A percentile compares a stretch with the other conserved stretches of the same genome.
These are phyloP conservation scores for Penicillium sp. DNA, from an alignment of 2,329 filamentous ascomycete species.

Conservation along the genomic window DNA sequence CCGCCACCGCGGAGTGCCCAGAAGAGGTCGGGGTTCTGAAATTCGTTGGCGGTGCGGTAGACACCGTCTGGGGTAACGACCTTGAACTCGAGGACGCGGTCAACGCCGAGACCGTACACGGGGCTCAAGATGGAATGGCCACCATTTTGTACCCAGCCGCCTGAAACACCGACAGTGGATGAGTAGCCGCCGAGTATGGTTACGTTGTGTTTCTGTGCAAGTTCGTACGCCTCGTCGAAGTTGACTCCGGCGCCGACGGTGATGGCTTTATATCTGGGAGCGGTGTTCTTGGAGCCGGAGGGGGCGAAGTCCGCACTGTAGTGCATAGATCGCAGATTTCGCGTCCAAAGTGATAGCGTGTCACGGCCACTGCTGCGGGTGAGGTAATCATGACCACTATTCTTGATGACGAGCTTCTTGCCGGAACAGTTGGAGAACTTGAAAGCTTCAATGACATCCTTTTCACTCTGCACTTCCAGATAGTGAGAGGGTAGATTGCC, in stretches of 20 bases:
- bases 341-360: constrained; percentile 31
- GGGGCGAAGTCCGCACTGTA: neutral
- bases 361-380: constrained; percentile 31
- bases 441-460: neutral
- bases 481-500: neutral
- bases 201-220: constrained; percentile 24
- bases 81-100: constrained; percentile 30
- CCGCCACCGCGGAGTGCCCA: constrained; percentile 21
- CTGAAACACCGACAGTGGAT: constrained; percentile 17
- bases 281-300: neutral
- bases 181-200: constrained; percentile 24
- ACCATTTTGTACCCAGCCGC: constrained; percentile 29
- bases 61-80: constrained; percentile 23
- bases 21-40: constrained; percentile 21
- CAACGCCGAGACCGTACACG: constrained; percentile 27
- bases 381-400: constrained; percentile 37
- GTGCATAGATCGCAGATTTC: constrained; percentile 18
- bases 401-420: constrained; percentile 26
- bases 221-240: constrained; percentile 25
- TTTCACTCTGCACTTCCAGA: neutral
- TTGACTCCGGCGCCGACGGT: constrained; percentile 27
- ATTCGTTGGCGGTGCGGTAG: constrained; percentile 15
- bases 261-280: neutral
- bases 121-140: constrained; percentile 31
- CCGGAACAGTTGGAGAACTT: constrained; percentile 11